Base-by-base conservation (phyloP, 2,329 filamentous ascomycete species). In the Shiraia sp. region DNA sequence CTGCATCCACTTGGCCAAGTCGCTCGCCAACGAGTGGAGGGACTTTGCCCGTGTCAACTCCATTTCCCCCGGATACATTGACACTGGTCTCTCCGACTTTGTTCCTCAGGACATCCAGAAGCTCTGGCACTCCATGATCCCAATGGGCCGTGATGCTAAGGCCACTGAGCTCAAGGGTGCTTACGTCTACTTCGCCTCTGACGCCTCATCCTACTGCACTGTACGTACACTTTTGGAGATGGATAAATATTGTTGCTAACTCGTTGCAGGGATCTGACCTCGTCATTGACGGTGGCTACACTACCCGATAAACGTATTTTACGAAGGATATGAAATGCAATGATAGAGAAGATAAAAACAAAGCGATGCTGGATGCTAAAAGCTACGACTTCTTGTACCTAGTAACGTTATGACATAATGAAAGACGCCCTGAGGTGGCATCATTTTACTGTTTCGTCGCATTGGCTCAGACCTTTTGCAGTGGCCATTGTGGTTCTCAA, bases 121-220 rank as follows among this genome's bases (percentile, higher is more conserved):
- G 31, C 76, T 87, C 44, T 91, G 88, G 85, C 83, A 81, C 64
- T 81, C 83, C 60, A 91, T 87, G 78, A 91, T 86, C 28, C 87
- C 87, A 8, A 87, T 93, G 83, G 87, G 82, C 33, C 80, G 89
- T 52, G 85, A 90, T 63, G 89, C 86, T 17, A 77, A 85, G 56
- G 80, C 81, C 2, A 79, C 82, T 46, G 89, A 95, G 74, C 76
- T 95, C 56, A 91, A 92, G 74, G 90, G 88, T 14, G 86, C 86
- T 13, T 95, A 87, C 66, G 71, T 95, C 33, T 93, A 90, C 70
- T 75, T 95, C 42, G 86, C 87, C 13, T 88, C 85, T 10, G 88
- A 95, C 69, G 88, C 88, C 3, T 81, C 85, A n/a, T 87, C 83
- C 39, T 95, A 90, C 72, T 90, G 86, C 13, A 95, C 88, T 7